phyloP scores from a whole-genome alignment of 2,329 filamentous ascomycete species.

The Sodiomyces alkalinus region DNA sequence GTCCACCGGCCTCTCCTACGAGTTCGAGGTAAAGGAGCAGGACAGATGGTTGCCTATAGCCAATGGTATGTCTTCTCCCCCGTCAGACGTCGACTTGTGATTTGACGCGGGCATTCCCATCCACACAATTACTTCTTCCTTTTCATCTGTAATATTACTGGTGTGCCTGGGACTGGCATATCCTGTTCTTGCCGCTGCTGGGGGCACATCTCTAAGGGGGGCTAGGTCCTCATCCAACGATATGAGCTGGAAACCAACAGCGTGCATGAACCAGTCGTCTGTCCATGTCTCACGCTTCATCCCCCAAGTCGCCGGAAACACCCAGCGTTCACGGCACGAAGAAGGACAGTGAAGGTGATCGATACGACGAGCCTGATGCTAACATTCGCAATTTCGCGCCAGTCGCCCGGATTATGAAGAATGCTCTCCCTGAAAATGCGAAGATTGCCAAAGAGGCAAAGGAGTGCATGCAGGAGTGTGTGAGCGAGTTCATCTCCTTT shows the following conservation, averaged over 20 bases:
- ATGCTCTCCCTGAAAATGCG: constrained; percentile 89
- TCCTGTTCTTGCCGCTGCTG: constrained; percentile 5
- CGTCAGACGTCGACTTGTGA: constrained; percentile 33
- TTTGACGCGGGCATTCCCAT: too few relatives aligned
- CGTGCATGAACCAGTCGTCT: constrained; percentile 6
- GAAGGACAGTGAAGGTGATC: constrained; percentile 23
- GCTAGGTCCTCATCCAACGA: constrained; percentile 2
- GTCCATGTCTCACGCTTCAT: constrained; percentile 46
- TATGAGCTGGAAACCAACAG: neutral
- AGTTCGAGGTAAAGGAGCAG: constrained; percentile 99
- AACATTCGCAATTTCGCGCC: constrained; percentile 85
- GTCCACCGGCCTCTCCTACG: constrained; percentile 60
- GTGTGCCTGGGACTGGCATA: neutral
- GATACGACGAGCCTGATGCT: constrained; percentile 55
- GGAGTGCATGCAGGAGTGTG: constrained; percentile 99
- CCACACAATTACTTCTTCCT: too few relatives aligned
- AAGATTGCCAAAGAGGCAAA: constrained; percentile 99
- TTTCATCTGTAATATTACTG: too few relatives aligned
- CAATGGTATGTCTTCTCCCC: constrained; percentile 72
- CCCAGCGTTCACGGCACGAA: constrained; percentile 25
- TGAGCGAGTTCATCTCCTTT: constrained; percentile 97
- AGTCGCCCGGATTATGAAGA: constrained; percentile 99
- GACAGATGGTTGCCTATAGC: constrained; percentile 99
- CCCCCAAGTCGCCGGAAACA: constrained; percentile 33
- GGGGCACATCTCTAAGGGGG: constrained; percentile 3